These are phyloP conservation scores for Leishmania braziliensis DNA, from an alignment of 208 protist species.

Conservation along the genomic window DNA sequence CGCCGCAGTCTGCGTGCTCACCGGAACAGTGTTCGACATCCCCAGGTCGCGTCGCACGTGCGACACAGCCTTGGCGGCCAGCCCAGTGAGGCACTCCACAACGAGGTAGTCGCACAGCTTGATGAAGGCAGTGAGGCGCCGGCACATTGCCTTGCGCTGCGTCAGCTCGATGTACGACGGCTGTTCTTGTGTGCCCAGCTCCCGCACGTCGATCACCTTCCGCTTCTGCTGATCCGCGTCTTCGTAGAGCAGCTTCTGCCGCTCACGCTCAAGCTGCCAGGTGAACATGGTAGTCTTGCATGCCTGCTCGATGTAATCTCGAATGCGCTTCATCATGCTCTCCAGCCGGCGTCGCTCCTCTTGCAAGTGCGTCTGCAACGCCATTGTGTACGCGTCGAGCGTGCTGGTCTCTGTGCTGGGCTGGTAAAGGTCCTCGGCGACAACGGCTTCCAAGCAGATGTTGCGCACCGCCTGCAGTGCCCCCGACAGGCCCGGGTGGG, in stretches of 20 bases:
- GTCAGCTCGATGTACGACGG: conserved; percentile 94
- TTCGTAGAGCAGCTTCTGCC: conserved; percentile 60
- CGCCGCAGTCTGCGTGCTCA: neutral
- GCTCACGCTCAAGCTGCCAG: conserved; percentile 82
- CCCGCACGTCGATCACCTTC: conserved; percentile 79
- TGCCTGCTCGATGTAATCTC: conserved; percentile 87
- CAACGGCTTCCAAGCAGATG: conserved; percentile 79
- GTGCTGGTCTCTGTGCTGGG: conserved; percentile 72
- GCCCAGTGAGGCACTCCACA: conserved; percentile 85
- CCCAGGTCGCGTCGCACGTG: conserved; percentile 73
- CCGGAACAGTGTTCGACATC: conserved; percentile 45
- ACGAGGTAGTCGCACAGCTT: conserved; percentile 95
- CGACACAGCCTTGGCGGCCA: conserved; percentile 82
- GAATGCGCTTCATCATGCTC: conserved; percentile 85
- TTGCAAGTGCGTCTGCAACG: conserved; percentile 58
- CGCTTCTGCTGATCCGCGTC: conserved; percentile 82
- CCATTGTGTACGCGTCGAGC: conserved; percentile 69
- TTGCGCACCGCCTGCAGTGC: conserved; percentile 79
- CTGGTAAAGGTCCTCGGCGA: conserved; percentile 71
- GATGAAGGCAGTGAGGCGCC: conserved; percentile 94
- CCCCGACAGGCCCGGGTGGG: conserved; percentile 85
- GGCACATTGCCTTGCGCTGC: conserved; percentile 90
- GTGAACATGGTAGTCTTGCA: conserved; percentile 92
- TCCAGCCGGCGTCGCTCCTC: conserved; percentile 67
- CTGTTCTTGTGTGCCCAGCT: conserved; percentile 84